A percentile compares a stretch with the other conserved stretches of the same genome.
phyloP scores from a whole-genome alignment of 352 stramenopile genomes.

The Plasmopara viticola region DNA sequence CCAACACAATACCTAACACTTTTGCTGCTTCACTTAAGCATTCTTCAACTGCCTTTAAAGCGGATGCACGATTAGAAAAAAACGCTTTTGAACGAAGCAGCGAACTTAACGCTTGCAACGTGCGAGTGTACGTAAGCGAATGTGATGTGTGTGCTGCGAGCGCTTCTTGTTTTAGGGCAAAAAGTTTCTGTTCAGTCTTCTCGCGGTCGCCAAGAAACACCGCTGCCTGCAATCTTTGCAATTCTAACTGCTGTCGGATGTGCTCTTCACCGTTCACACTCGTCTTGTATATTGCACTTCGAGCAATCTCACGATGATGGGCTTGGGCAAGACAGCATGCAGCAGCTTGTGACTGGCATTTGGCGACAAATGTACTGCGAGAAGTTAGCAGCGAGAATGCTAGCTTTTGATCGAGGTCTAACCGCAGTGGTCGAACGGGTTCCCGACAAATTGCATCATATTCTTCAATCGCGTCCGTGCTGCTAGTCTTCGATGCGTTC shows the following conservation, averaged over 20 bases:
- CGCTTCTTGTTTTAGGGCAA: slow-evolving; percentile 19
- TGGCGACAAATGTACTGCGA: slow-evolving; percentile 31
- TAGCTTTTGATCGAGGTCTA: slow-evolving; percentile 34
- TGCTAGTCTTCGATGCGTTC: slow-evolving; percentile 19
- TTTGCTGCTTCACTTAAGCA: slow-evolving; percentile 35
- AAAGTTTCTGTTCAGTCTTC: slow-evolving; percentile 19
- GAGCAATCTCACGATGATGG: slow-evolving; percentile 20
- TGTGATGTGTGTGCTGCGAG: slow-evolving; percentile 17
- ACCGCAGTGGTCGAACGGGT: slow-evolving; percentile 4
- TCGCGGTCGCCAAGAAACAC: slow-evolving; percentile 35
- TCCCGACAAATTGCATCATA: slow-evolving; percentile 9
- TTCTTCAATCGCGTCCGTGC: slow-evolving; percentile 17
- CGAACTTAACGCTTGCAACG: slow-evolving; percentile 33
- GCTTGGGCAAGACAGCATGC: slow-evolving; percentile 33
- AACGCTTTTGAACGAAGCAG: slow-evolving; percentile 33
- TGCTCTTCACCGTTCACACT: slow-evolving; percentile 32
- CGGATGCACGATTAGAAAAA: slow-evolving; percentile 5
- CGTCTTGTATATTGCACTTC: slow-evolving; percentile 34
- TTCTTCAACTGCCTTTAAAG: slow-evolving; percentile 14
- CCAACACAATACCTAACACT: slow-evolving; percentile 37
- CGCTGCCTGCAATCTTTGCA: slow-evolving; percentile 32
- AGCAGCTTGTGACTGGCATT: slow-evolving; percentile 33
- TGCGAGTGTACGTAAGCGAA: slow-evolving; percentile 31
- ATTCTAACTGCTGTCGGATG: slow-evolving; percentile 34
- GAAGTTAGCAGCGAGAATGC: slow-evolving; percentile 28